Base-by-base conservation (phyloP, 106 monocot species). In the Triglochin maritima region DNA sequence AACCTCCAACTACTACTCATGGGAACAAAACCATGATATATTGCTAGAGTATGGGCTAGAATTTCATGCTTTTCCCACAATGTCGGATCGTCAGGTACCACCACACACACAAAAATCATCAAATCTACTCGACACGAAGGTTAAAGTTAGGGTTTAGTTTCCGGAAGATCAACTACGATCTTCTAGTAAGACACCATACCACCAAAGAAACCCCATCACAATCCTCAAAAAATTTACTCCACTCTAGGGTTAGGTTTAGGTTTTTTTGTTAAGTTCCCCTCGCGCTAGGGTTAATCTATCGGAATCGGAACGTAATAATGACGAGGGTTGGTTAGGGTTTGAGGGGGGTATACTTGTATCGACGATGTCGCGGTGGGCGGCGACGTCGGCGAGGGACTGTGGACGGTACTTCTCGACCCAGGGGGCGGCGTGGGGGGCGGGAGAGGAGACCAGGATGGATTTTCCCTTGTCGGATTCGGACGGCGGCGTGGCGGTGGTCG, bases 371-470 rank as follows among this genome's bases (percentile, higher is more conserved):
- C 96, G 88, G 80, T 98, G 96, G 62, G 96, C 91, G 67, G 96
- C 96, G 65, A 98, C 96, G 80, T 92, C 96, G 71, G 86, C 86
- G 61, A 98, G 88, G 65, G 96, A 84, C 53, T 92, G 83, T 16
- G 96, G 96, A 4, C 96, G 85, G 82, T 88, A 98, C 81, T 98
- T 98, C 80, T 98, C 96, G 12, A 98, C 96, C 96, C 91, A 98
- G n/a, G 96, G 96, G n/a, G 79, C 85, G 17, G 90, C 83, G 46
- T 80, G 85, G 52, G 67, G 71, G 42, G 52, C 81, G 58, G 83
- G 16, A 46, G 64, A 43, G 52, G 69, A 54, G 49, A 60, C 62
- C 11, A 72, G 60, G 4, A 66, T 50, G 64, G 69, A 53, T 54
- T 87, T 83, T 9, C 85, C 84, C 80, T 83, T 90, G 72, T 57